Evolutionary conservation across 106 monocot species (phyloP), one percentile per base, ranked within the genome.

Genomic region (Triglochin maritima): DNA sequence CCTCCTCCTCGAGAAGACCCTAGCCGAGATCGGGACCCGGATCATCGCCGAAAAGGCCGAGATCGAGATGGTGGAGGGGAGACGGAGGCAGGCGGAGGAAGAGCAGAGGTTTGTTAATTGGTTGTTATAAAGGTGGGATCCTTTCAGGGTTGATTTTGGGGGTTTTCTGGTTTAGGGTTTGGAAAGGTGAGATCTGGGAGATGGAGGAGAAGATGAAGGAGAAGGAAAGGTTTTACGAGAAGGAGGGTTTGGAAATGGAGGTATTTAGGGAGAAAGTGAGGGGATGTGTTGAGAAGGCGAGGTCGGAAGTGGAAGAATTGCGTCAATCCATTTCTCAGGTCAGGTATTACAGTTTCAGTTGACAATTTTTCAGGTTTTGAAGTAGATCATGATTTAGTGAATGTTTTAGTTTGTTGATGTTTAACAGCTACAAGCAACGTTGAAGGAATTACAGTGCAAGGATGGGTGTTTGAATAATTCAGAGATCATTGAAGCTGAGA

Each of bases 11-110:
- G 67, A 67, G 50, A 66, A 17, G 59, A 16, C 67, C n/a, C 14
- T 9, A 3, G 74, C 74, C 13, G 66, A 67, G 58, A 17, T 67
- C 66, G 42, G 59, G 3, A 47, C 47, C 43, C 56, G 16, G 59
- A 67, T 74, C 59, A 57, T 74, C 14, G 74, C 74, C 14, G 51
- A 44, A 8, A 67, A 51, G 59, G 57, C 67, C 47, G 59, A 74
- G 67, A 67, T 74, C 17, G 74, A 66, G 7, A 41, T 58, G 13
- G 12, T 56, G 12, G 74, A 60, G 4, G 67, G 16, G 3, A 55
- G 15, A 49, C 51, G 60, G 50, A 41, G 57, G 47, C 44, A 42
- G 4, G 29, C 47, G 13, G 48, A 42, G 12, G 16, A 44, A 6
- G 13, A 56, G 4, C 57, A 57, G 47, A 74, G 73, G 73, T 65